A percentile compares a stretch with the other conserved stretches of the same genome.
These are phyloP conservation scores for Candida maltosa DNA, from an alignment of 805 yeast genomes.

Conservation along the genomic window DNA sequence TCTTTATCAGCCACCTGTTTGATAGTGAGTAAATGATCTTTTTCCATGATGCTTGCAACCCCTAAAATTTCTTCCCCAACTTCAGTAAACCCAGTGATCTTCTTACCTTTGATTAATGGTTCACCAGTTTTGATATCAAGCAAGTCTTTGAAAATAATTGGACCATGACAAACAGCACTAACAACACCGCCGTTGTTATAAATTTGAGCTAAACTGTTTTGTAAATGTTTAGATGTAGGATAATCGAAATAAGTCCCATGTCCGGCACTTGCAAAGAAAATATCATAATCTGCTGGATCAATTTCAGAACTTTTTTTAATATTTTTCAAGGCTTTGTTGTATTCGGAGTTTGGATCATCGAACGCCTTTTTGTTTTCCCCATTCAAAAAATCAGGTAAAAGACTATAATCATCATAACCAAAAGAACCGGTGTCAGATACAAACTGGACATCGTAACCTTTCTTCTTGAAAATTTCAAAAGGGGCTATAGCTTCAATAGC, in stretches of 20 bases:
- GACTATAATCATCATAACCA: constrained; percentile 59
- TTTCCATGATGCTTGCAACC: constrained; percentile 16
- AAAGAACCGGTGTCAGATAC: constrained; percentile 57
- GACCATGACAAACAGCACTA: constrained; percentile 69
- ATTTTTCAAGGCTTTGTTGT: constrained; percentile 34
- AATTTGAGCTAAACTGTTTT: constrained; percentile 42
- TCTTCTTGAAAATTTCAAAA: constrained; percentile 41
- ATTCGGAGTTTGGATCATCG: constrained; percentile 36
- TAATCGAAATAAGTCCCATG: constrained; percentile 61
- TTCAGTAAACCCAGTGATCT: constrained; percentile 60
- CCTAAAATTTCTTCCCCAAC: constrained; percentile 43
- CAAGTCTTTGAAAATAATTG: constrained; percentile 53
- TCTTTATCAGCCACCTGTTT: constrained; percentile 32
- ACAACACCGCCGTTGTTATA: constrained; percentile 53
- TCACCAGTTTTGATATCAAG: constrained; percentile 42
- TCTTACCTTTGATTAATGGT: constrained; percentile 48
- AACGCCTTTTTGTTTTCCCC: constrained; percentile 42
- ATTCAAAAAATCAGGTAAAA: constrained; percentile 29
- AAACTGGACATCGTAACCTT: constrained; percentile 53
- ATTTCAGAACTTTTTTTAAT: constrained; percentile 49
- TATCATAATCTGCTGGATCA: constrained; percentile 45
- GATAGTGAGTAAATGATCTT: constrained; percentile 30
- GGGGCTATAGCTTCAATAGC: constrained; percentile 61
- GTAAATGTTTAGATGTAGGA: constrained; percentile 48
- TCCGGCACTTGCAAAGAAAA: constrained; percentile 65